Evolutionary conservation across 2,329 filamentous ascomycete species (phyloP).

Genomic region (Talaromyces piceae): DNA sequence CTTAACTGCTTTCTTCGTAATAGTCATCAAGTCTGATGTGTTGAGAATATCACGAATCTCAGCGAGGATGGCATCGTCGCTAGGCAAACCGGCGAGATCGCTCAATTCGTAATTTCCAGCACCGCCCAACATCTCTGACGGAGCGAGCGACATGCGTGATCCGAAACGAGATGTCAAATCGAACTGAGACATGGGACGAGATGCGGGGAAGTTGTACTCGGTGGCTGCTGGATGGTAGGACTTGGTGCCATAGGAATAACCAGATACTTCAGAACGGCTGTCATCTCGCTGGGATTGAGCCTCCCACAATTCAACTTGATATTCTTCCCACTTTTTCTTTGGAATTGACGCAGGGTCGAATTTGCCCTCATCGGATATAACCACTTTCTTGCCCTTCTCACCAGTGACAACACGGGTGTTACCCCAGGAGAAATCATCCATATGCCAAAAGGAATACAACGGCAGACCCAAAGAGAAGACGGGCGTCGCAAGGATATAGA

Average conservation of each 20-base stretch:
- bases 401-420: slow-evolving; percentile 96
- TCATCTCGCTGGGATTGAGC: slow-evolving; percentile 78
- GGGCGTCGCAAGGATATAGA: slow-evolving; percentile 85
- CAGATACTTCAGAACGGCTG: slow-evolving; percentile 74
- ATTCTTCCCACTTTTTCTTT: slow-evolving; percentile 98
- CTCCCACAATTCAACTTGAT: slow-evolving; percentile 97
- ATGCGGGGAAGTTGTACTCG: slow-evolving; percentile 64
- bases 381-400: slow-evolving; percentile 83
- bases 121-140: slow-evolving; percentile 62
- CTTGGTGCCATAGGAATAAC: slow-evolving; percentile 89
- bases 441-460: slow-evolving; percentile 96
- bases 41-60: slow-evolving; percentile 92
- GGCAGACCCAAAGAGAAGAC: slow-evolving; percentile 87
- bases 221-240: slow-evolving; percentile 55
- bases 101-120: slow-evolving; percentile 60
- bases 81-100: slow-evolving; percentile 68
- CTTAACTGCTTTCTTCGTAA: slow-evolving; percentile 99
- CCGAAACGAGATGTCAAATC: slow-evolving; percentile 46
- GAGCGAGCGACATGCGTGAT: slow-evolving; percentile 73
- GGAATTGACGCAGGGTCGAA: slow-evolving; percentile 91
- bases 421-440: slow-evolving; percentile 99
- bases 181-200: slow-evolving; percentile 54
- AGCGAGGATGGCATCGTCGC: slow-evolving; percentile 79
- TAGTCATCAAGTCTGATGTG: slow-evolving; percentile 90
- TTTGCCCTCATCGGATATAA: slow-evolving; percentile 95